Evolutionary conservation across 495 filamentous ascomycete genomes (phyloP).

Genomic region (Penicillium pancosmium): DNA sequence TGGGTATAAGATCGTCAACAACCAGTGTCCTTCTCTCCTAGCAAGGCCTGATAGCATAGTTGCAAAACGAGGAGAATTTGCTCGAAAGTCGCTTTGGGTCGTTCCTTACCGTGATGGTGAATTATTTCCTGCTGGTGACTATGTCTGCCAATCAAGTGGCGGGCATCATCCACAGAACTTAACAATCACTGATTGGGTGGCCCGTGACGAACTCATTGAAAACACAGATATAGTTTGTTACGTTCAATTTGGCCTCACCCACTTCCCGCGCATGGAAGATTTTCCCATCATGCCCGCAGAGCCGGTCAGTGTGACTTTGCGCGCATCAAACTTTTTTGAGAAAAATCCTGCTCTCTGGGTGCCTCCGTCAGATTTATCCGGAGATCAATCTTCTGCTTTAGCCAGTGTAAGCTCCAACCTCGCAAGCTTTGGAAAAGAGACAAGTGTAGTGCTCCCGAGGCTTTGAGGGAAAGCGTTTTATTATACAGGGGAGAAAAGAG

Average conservation of each 20-base stretch:
- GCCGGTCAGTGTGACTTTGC: constrained; percentile 65
- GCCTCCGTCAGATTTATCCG: constrained; percentile 38
- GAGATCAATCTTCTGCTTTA: not conserved
- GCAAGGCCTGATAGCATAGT: constrained; percentile 39
- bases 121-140: constrained; percentile 52
- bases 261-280: constrained; percentile 59
- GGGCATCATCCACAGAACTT: constrained; percentile 38
- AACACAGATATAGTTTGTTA: constrained; percentile 60
- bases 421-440: not conserved
- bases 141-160: constrained; percentile 45
- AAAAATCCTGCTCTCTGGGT: constrained; percentile 73
- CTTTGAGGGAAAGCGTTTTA: too few relatives aligned
- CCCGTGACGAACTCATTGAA: constrained; percentile 51
- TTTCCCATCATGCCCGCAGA: constrained; percentile 74
- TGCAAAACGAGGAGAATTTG: constrained; percentile 40
- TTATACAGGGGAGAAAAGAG: too few relatives aligned
- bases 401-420: not conserved
- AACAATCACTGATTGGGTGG: constrained; percentile 44
- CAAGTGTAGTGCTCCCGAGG: too few relatives aligned
- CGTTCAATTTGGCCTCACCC: constrained; percentile 62
- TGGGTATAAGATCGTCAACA: constrained; percentile 44
- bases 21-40: constrained; percentile 34
- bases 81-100: constrained; percentile 41
- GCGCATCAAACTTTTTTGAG: constrained; percentile 71
- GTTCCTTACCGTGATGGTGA: constrained; percentile 43